phyloP scores from a whole-genome alignment of 176 grass and related monocot genomes.

The Triticum aestivum region IWGSC_CS_RefSeq_v2.1 NC_057812.1:320374910-320375409 shows the following conservation, averaged over 20 bases:
- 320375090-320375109: slow-evolving; percentile 54
- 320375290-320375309: slow-evolving; percentile 92
- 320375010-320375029: slow-evolving; percentile 5
- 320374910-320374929: too few species aligned
- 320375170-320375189: slow-evolving; percentile 67
- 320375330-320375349: neutral
- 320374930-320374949: too few species aligned
- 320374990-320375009: too few species aligned
- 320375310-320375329: slow-evolving; percentile 28
- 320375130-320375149: slow-evolving; percentile 80
- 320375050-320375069: neutral
- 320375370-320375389: neutral
- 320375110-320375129: slow-evolving; percentile 75
- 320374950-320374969: too few species aligned
- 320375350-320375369: neutral
- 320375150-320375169: slow-evolving; percentile 88
- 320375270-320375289: slow-evolving; percentile 95
- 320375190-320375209: slow-evolving; percentile 1
- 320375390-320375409: neutral
- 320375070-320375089: slow-evolving; percentile 23
- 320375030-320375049: slow-evolving; percentile 9
- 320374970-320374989: too few species aligned
- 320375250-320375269: slow-evolving; percentile 88
- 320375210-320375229: slow-evolving; percentile 32
- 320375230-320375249: slow-evolving; percentile 61